Percentiles rank a stretch among this genome's conserved stretches.
phyloP scores from a whole-genome alignment of 1,284 basidiomycete species.

The Fistulinella staudtii region DNA sequence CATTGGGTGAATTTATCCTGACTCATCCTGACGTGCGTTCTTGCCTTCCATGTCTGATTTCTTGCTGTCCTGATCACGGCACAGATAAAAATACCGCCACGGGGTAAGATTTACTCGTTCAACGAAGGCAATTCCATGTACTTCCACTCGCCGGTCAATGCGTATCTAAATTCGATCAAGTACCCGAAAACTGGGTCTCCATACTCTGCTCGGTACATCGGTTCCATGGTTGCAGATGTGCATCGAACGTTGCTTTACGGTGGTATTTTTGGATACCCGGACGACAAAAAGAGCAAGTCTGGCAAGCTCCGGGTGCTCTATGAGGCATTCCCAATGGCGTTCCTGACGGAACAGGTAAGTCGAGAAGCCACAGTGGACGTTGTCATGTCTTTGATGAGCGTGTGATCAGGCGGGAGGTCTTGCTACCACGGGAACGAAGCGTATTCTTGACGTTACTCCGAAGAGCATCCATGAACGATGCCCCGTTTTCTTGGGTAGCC shows the following conservation, averaged over 20 bases:
- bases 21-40: conserved; percentile 87
- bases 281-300: conserved; percentile 95
- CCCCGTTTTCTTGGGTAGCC: conserved; percentile 91
- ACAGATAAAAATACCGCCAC: conserved; percentile 86
- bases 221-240: conserved; percentile 98
- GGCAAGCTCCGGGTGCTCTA: conserved; percentile 96
- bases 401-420: conserved; percentile 81
- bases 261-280: conserved; percentile 98
- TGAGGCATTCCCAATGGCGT: conserved; percentile 99
- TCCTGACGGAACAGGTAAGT: conserved; percentile 86
- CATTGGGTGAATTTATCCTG: conserved; percentile 97
- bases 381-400: not conserved
- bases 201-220: conserved; percentile 95
- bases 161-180: conserved; percentile 96
- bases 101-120: conserved; percentile 99
- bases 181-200: conserved; percentile 78
- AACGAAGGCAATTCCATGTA: conserved; percentile 98
- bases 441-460: conserved; percentile 92
- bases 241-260: conserved; percentile 97
- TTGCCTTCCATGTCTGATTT: conserved; percentile 2
- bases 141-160: conserved; percentile 83
- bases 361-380: not conserved
- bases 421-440: conserved; percentile 89
- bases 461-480: conserved; percentile 90
- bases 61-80: conserved; percentile 4